Evolutionary conservation across 2,329 filamentous ascomycete species (phyloP).

Genomic region (Dactylellina haptotyla): DNA sequence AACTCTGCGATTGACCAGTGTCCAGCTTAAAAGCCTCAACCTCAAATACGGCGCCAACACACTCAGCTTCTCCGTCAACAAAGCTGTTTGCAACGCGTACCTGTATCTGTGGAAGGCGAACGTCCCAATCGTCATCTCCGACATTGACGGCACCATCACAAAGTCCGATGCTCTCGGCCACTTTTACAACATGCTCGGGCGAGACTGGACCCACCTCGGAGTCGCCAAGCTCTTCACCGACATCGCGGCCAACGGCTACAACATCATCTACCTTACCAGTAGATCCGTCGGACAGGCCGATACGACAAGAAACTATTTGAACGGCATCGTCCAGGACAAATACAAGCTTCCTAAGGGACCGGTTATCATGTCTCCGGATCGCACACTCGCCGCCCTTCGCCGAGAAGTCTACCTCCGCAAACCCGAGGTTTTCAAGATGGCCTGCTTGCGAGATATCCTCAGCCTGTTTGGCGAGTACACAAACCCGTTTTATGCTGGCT

Average conservation of each 20-base stretch:
- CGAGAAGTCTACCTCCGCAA: slow-evolving; percentile 95
- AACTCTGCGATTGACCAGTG: slow-evolving; percentile 91
- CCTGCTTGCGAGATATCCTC: slow-evolving; percentile 91
- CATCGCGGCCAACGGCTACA: slow-evolving; percentile 94
- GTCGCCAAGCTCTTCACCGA: slow-evolving; percentile 98
- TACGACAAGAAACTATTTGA: slow-evolving; percentile 85
- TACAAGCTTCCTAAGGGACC: slow-evolving; percentile 88
- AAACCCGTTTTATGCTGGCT: slow-evolving; percentile 94
- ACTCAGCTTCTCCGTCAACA: slow-evolving; percentile 96
- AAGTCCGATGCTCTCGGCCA: slow-evolving; percentile 96
- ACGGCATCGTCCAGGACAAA: slow-evolving; percentile 86
- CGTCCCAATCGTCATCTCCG: slow-evolving; percentile 93
- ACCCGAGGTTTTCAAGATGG: slow-evolving; percentile 99
- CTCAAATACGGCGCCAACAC: slow-evolving; percentile 87
- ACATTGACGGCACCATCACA: slow-evolving; percentile 98
- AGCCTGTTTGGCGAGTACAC: slow-evolving; percentile 80
- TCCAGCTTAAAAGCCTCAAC: slow-evolving; percentile 86
- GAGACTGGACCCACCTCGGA: slow-evolving; percentile 96
- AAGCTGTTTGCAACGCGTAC: slow-evolving; percentile 87
- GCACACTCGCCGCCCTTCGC: slow-evolving; percentile 85
- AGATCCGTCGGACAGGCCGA: slow-evolving; percentile 94
- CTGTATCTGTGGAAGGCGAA: slow-evolving; percentile 96
- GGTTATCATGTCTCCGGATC: slow-evolving; percentile 92
- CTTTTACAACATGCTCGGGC: slow-evolving; percentile 93
- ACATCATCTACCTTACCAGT: slow-evolving; percentile 97